A percentile compares a stretch with the other conserved stretches of the same genome.
These are phyloP conservation scores for Platanus orientalis DNA, from an alignment of 164 flowering plant species.

Conservation along the genomic window DNA sequence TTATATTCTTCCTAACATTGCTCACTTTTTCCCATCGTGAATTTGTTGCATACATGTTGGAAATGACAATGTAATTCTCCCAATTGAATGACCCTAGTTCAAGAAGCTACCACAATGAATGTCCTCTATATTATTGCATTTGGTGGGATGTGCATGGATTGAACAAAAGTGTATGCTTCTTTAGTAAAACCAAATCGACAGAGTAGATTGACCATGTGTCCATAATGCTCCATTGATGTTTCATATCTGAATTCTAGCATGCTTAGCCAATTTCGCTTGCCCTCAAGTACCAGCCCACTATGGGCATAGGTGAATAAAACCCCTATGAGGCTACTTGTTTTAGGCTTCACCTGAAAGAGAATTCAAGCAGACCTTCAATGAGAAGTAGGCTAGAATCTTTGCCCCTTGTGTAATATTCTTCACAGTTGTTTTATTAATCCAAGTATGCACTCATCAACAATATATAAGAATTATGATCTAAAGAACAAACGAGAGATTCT, in stretches of 20 bases:
- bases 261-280: conserved; percentile 28
- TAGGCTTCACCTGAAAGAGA: conserved; percentile 34
- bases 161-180: conserved; percentile 29
- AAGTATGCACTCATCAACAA: background rate
- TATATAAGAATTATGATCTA: background rate
- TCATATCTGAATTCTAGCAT: conserved; percentile 30
- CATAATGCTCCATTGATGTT: conserved; percentile 47
- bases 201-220: conserved; percentile 48
- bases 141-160: conserved; percentile 30
- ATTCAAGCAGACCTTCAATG: background rate
- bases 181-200: conserved; percentile 34
- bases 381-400: background rate
- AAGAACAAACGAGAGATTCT: background rate
- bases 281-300: conserved; percentile 33
- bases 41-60: conserved; percentile 34
- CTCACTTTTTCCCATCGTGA: conserved; percentile 37
- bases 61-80: conserved; percentile 40
- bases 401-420: too few relatives aligned
- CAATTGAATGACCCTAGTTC: conserved; percentile 37
- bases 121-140: conserved; percentile 42
- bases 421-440: too few relatives aligned
- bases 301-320: conserved; percentile 48
- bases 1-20: conserved; percentile 38
- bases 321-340: conserved; percentile 38
- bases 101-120: conserved; percentile 31